Evolutionary conservation across 306 rosid species (phyloP), one percentile per base, ranked within the genome.

Genomic region (Sicyos edulis): DNA sequence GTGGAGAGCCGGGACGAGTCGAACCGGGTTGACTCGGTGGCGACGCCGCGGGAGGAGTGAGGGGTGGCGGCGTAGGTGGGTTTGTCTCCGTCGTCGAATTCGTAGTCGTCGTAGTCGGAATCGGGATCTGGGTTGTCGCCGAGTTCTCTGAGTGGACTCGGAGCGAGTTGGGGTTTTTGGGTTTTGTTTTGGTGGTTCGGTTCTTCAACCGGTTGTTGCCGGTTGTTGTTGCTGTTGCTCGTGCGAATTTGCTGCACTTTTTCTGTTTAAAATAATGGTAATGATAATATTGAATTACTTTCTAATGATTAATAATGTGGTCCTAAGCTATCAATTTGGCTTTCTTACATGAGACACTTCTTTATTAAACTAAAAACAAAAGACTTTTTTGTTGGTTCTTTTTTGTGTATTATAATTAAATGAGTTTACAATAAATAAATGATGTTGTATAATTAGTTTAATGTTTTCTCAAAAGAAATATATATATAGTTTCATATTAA

Each of bases 41-140:
- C 88, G 3, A 92, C 87, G 11, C 96, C 95, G 84, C 95, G 82
- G 2, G 97, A 87, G 56, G 95, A 91, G 20, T 86, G 89, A 0
- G 92, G 87, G 8, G 97, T 88, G 53, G 32, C 21, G 22, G 90
- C 83, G 53, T 53, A 53, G 17, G 8, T n/a, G 4, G 20, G 5
- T 10, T 54, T 54, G 55, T 86, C 92, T 44, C 82, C 96, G 6
- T 89, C 87, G 32, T 85, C 87, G 62, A 68, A 80, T 51, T 82
- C 90, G n/a, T 65, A 80, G 2, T 74, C 78, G 8, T 82, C 89
- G 62, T 80, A 77, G 5, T 83, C 86, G 40, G 26, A 13, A 3
- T 82, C 80, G 34, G 45, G 76, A 2, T 85, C 86, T 50, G 80
- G 81, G 9, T 63, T 72, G 16, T 82, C 84, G 0, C 74, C 73